Conservation (phyloP, 257 asterid species). For the Gentiana macrophylla region DNA sequence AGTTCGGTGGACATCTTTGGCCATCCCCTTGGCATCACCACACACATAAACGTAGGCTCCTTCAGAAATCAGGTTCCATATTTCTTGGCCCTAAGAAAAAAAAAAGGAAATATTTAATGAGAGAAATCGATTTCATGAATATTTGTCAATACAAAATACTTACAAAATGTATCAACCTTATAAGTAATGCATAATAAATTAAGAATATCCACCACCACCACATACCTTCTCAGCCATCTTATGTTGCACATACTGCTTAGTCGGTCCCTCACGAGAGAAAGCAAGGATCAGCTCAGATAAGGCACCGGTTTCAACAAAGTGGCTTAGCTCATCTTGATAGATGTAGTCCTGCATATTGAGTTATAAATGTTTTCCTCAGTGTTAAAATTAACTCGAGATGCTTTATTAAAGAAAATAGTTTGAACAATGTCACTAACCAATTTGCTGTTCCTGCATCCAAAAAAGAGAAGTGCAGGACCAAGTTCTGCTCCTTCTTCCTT, state of each 20-base stretch:
- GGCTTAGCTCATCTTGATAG: constrained; percentile 67
- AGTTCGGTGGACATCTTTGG: constrained; percentile 94
- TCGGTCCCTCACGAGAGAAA: constrained; percentile 84
- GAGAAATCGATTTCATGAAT: too few relatives aligned
- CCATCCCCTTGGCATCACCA: constrained; percentile 99
- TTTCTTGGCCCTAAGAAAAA: constrained; percentile 46
- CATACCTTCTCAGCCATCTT: constrained; percentile 78
- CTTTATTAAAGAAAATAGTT: too few relatives aligned
- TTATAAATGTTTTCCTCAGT: not conserved
- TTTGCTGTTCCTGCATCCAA: constrained; percentile 91
- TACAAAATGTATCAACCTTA: too few relatives aligned
- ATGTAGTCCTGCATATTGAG: constrained; percentile 60
- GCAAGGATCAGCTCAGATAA: constrained; percentile 90
- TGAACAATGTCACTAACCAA: constrained; percentile 39
- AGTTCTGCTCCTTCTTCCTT: constrained; percentile 85
- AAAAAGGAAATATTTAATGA: not conserved
- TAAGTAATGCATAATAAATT: not conserved
- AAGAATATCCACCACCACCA: not conserved
- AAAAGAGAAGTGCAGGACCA: constrained; percentile 77
- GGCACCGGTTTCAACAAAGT: constrained; percentile 59
- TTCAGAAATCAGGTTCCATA: constrained; percentile 81
- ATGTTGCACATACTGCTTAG: constrained; percentile 93
- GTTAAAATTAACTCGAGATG: too few relatives aligned
- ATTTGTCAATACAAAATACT: too few relatives aligned
- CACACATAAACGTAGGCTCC: constrained; percentile 87